Base-by-base conservation (phyloP, 441 rosid genomes). In the Pelargonium fulgidum region DNA sequence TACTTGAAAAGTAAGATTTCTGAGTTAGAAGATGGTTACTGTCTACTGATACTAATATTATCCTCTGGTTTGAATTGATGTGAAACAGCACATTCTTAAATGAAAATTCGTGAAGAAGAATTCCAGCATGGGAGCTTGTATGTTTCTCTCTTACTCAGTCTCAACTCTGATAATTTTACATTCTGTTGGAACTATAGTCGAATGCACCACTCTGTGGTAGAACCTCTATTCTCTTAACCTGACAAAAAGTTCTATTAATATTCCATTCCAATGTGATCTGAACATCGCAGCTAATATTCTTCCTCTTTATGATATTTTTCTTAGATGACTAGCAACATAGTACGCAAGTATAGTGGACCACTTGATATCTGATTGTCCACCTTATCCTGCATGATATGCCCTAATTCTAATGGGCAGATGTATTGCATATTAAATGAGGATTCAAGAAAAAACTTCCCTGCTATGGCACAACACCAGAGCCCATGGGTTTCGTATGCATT, bases 71-170 rank as follows among this genome's bases (percentile, higher is more conserved):
- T 8, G n/a, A 8, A 61, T 20, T 4, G 9, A 22, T 74, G 48
- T 74, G 39, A 22, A 56, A 74, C 88, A 93, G 97, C 73, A 84
- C 75, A 74, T 76, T 86, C 70, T 62, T 86, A 66, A 72, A 62
- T 26, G 80, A 76, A 72, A 68, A 78, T 73, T 65, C 89, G 58
- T 73, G 65, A 58, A 82, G 80, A 80, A 74, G 80, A 66, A 66
- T 85, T 63, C 86, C 86, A 78, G 89, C 89, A 36, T 89, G 96
- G 94, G 93, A 90, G 73, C 91, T 93, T 45, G 96, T 87, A 81
- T 58, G 86, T 61, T 56, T 11, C 52, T 70, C 50, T 68, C 75
- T 29, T 33, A 33, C 70, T 63, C 47, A 47, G 12, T 10, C 12
- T 14, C 42, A 36, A 11, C 44, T 33, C 8, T 10, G 3, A 69